Percentiles rank a stretch among this genome's conserved stretches.
phyloP scores from a whole-genome alignment of 139 green algal genomes.

The Micromonas pusilla region DNA sequence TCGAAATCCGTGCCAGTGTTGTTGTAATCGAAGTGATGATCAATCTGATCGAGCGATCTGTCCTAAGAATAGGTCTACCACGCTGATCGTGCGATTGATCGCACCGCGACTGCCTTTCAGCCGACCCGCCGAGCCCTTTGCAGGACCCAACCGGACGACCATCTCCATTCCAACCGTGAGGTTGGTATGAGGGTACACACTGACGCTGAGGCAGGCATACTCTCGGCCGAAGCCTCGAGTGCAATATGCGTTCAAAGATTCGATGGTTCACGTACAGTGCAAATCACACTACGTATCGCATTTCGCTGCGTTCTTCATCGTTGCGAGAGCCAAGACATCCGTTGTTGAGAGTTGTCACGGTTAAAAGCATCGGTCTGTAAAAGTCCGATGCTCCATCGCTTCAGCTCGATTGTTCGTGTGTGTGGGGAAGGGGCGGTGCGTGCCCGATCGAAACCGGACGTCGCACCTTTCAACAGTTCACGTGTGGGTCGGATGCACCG shows the following conservation, averaged over 20 bases:
- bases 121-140: slow-evolving; percentile 1
- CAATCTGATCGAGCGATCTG: slow-evolving; percentile 22
- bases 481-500: slow-evolving; percentile 24
- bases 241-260: slow-evolving; percentile 90
- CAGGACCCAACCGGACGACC: slow-evolving; percentile 13
- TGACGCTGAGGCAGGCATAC: slow-evolving; percentile 83
- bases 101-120: slow-evolving; percentile 27
- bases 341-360: slow-evolving; percentile 77
- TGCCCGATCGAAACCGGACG: not conserved
- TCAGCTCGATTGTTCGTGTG: slow-evolving; percentile 26
- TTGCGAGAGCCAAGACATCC: slow-evolving; percentile 76
- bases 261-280: slow-evolving; percentile 79
- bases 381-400: not conserved
- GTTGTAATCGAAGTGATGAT: not conserved
- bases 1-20: not conserved
- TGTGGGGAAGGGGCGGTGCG: not conserved
- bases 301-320: slow-evolving; percentile 93
- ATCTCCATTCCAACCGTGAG: slow-evolving; percentile 21
- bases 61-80: slow-evolving; percentile 24
- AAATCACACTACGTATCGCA: slow-evolving; percentile 92
- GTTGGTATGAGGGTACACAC: slow-evolving; percentile 45
- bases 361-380: slow-evolving; percentile 22
- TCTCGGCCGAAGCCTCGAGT: slow-evolving; percentile 66
- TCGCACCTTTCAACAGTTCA: slow-evolving; percentile 23
- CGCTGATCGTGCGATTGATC: slow-evolving; percentile 20